These are phyloP conservation scores for Pyrrhoderma noxium DNA, from an alignment of 1,284 basidiomycete genomes.

Conservation along the genomic window DNA sequence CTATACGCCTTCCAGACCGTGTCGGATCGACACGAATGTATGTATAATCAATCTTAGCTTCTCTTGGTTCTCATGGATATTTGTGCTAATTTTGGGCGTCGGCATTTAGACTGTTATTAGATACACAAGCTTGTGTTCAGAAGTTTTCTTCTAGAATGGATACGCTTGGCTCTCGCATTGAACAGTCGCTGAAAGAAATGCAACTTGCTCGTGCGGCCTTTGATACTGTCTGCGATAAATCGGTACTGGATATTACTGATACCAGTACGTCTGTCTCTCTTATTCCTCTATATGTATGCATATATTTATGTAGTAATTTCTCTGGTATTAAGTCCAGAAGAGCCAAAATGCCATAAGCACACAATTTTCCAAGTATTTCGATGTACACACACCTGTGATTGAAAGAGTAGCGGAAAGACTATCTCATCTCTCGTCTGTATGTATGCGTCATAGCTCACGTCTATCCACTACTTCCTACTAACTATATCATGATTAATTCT, in stretches of 20 bases:
- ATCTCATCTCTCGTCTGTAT: not conserved
- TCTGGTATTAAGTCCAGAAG: constrained; percentile 9
- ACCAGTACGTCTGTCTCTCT: constrained; percentile 6
- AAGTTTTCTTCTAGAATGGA: constrained; percentile 16
- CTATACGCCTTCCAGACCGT: constrained; percentile 12
- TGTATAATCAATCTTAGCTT: too few species aligned
- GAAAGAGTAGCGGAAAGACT: not conserved
- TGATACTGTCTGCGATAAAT: constrained; percentile 6
- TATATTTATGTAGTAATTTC: not conserved
- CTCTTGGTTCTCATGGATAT: too few species aligned
- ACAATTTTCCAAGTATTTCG: constrained; percentile 2
- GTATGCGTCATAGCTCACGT: too few species aligned
- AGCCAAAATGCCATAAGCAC: constrained; percentile 10
- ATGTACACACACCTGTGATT: not conserved
- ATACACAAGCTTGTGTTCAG: constrained; percentile 16
- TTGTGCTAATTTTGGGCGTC: not conserved
- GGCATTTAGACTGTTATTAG: constrained; percentile 12
- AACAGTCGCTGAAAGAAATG: constrained; percentile 12
- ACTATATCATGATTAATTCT: not conserved
- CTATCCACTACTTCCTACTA: not conserved
- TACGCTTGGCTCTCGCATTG: constrained; percentile 3
- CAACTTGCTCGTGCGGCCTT: constrained; percentile 11
- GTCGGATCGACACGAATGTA: constrained; percentile 6
- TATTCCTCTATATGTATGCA: constrained; percentile 7
- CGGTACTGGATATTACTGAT: constrained; percentile 9